Conservation (phyloP, 805 yeast genomes). For the Kodamaea neixiangensis region DNA sequence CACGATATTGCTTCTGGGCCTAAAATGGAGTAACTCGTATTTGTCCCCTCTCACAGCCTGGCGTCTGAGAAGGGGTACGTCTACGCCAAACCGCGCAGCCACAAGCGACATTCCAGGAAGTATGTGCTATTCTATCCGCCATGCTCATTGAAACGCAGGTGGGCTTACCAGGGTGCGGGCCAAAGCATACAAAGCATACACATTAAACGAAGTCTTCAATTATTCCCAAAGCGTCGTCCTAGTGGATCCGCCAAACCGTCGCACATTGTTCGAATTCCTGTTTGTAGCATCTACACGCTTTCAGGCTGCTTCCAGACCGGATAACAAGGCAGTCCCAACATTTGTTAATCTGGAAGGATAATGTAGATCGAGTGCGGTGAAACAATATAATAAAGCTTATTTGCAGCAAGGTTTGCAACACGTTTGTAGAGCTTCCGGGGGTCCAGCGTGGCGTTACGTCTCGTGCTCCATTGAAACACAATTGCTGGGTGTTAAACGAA, state of each 20-base stretch:
- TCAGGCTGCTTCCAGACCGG: not conserved
- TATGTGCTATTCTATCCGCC: not conserved
- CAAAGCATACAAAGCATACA: not conserved
- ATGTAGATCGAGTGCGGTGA: slow-evolving; percentile 1
- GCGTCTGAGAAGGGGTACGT: too few species aligned
- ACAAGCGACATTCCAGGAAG: not conserved
- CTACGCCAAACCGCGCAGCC: not conserved
- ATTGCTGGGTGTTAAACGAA: not conserved
- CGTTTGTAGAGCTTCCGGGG: not conserved
- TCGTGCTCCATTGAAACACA: not conserved
- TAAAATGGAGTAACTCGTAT: too few species aligned
- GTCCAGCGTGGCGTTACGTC: not conserved
- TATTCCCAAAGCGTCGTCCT: not conserved
- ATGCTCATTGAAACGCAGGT: not conserved
- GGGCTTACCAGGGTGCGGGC: not conserved
- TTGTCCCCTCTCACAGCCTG: too few species aligned
- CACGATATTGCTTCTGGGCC: too few species aligned
- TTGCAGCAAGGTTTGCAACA: not conserved
- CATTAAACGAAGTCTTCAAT: not conserved
- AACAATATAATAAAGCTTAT: slow-evolving; percentile 3
- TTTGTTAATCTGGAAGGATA: not conserved
- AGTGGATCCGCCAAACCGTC: too few species aligned
- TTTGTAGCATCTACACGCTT: not conserved
- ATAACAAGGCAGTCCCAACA: not conserved
- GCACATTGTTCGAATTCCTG: not conserved